Conservation (phyloP, 169 alveolate species). For the Babesia divergens region DNA sequence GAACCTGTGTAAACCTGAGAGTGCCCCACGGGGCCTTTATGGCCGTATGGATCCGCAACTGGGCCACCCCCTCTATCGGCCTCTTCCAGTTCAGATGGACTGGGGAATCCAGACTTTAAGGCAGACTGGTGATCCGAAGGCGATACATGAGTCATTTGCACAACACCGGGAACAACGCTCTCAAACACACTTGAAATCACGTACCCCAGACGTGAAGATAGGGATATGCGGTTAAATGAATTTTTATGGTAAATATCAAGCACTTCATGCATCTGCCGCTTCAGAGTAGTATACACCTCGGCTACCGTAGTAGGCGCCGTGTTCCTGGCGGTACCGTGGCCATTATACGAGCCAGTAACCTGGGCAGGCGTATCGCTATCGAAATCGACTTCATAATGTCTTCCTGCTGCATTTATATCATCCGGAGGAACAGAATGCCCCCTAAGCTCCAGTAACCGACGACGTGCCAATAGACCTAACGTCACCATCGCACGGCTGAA, state of each 20-base stretch:
- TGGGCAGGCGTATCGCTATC: too few species aligned
- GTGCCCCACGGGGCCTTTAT: too few species aligned
- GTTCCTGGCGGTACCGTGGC: not conserved
- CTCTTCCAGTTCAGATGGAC: too few species aligned
- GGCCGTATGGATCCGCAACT: too few species aligned
- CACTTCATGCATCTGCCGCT: conserved; percentile 7
- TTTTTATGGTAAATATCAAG: conserved; percentile 5
- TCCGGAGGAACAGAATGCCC: too few species aligned
- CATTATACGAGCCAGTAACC: not conserved
- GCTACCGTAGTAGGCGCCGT: not conserved
- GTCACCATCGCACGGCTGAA: conserved; percentile 10
- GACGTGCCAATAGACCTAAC: not conserved
- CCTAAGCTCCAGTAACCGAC: not conserved
- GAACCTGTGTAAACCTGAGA: not conserved
- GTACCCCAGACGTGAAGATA: conserved; percentile 19
- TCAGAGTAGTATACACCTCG: not conserved
- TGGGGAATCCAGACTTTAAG: not conserved
- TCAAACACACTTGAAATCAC: conserved; percentile 1
- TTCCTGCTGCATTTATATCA: too few species aligned
- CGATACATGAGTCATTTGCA: conserved; percentile 10
- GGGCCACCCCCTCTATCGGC: too few species aligned
- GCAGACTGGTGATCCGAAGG: not conserved
- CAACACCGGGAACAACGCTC: not conserved
- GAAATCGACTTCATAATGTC: too few species aligned
- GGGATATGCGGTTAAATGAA: conserved; percentile 4